Base-by-base conservation (phyloP, 495 filamentous ascomycete genomes). In the Annulohypoxylon stygium region DNA sequence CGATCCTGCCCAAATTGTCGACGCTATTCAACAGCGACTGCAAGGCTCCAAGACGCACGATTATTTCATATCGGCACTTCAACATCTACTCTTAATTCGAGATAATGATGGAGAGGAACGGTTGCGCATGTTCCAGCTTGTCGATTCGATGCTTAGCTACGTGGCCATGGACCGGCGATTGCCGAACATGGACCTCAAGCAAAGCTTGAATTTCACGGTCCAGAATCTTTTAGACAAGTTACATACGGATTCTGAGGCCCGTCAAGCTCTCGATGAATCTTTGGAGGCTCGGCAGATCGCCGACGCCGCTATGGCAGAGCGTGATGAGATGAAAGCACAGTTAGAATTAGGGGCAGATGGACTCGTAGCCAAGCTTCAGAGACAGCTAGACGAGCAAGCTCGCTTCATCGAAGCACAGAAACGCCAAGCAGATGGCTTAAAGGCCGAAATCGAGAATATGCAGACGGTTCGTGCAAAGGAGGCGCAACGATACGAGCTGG, bases 101-200 rank as follows among this genome's bases (percentile, higher is more conserved):
- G 94, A 97, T 75, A 97, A 96, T 71, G 93, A 95, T 55, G 91
- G 92, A 41, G 96, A 99, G 79, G 96, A 99, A 79, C 88, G 94
- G 39, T 81, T 98, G 36, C 90, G 94, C 34, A 97, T 98, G 93
- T 99, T 98, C 83, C 96, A 99, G 85, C 88, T 99, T 9, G 95
- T 98, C 8, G 96, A 99, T 79, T 90, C 93, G 8, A 99, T 99
- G 93, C 90, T 99, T 68, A 97, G 93, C 82, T 98, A 99, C 80
- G 96, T 99, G 66, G 96, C 95, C 65, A 99, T 99, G 97, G 96
- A 99, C 80, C 90, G 96, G 71, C 88, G 96, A 60, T 81, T 98
- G 69, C 97, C 96, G 47, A 95, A 99, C 82, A 93, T 99, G 87
- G 96, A 99, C 78, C 89, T 99, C 63, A 97, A 97, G 81, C 94